A percentile compares a stretch with the other conserved stretches of the same genome.
phyloP scores from a whole-genome alignment of 768 basidiomycete species.

The Suillus lakei region DNA sequence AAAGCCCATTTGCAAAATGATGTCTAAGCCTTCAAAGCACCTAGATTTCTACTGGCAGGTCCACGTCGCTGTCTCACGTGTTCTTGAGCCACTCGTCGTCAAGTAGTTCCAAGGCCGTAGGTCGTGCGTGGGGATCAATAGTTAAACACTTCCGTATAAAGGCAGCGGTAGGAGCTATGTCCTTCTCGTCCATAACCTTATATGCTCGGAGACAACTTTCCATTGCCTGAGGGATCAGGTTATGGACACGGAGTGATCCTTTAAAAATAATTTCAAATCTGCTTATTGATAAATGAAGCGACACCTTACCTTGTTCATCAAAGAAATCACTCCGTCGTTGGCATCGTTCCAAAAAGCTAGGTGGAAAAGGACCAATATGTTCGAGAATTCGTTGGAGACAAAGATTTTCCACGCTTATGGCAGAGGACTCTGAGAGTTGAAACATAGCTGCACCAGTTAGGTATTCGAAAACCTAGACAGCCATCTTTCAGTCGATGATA shows the following conservation, averaged over 20 bases:
- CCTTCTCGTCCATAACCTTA: not conserved
- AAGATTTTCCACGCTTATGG: conserved; percentile 10
- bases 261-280: not conserved
- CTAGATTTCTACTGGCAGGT: not conserved
- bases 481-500: not conserved
- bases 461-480: conserved; percentile 15
- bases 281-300: not conserved
- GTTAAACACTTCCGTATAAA: conserved; percentile 1
- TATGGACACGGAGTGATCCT: not conserved
- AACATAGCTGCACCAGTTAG: conserved; percentile 5
- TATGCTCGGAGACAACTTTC: not conserved
- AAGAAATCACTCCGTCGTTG: conserved; percentile 6
- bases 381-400: conserved; percentile 22
- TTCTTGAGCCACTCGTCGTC: not conserved
- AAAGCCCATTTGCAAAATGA: no score
- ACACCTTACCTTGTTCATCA: conserved; percentile 8
- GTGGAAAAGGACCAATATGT: conserved; percentile 22
- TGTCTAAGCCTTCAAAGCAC: not conserved
- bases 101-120: not conserved
- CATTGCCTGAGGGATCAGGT: not conserved
- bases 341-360: conserved; percentile 22
- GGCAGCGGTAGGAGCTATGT: not conserved
- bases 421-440: conserved; percentile 4
- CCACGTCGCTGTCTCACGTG: not conserved
- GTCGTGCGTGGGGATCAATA: not conserved